Conservation (phyloP, 768 basidiomycete genomes). For the Clitopilus passeckerianus region DNA sequence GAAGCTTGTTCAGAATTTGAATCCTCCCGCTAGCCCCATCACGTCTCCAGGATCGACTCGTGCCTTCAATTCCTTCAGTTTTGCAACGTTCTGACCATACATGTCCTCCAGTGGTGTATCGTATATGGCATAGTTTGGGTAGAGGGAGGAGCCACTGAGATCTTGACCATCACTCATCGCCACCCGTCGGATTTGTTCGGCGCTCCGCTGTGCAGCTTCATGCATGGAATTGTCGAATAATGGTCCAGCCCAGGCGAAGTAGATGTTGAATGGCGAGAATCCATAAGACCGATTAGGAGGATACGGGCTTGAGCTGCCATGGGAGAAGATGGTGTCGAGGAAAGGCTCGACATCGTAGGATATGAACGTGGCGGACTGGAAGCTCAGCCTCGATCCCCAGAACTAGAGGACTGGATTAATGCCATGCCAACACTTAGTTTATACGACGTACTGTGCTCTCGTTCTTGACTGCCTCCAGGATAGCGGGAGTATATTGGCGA, state of each 20-base stretch:
- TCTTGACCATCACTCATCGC: constrained; percentile 35
- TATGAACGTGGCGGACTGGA: constrained; percentile 28
- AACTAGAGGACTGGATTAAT: constrained; percentile 23
- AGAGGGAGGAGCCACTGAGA: constrained; percentile 30
- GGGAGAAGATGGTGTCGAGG: constrained; percentile 33
- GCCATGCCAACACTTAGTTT: constrained; percentile 9
- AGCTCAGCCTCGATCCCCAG: constrained; percentile 33
- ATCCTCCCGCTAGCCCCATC: constrained; percentile 68
- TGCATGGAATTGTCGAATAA: constrained; percentile 31
- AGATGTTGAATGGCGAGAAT: constrained; percentile 42
- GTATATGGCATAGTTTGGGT: constrained; percentile 57
- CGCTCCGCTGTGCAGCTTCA: constrained; percentile 29
- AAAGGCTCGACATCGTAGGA: constrained; percentile 51
- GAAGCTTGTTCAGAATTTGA: constrained; percentile 51
- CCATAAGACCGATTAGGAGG: constrained; percentile 33
- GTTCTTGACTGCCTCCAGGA: constrained; percentile 38
- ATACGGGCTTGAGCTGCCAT: constrained; percentile 42
- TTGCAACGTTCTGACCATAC: constrained; percentile 44
- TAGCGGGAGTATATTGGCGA: constrained; percentile 22
- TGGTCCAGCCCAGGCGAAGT: constrained; percentile 37
- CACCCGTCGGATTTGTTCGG: constrained; percentile 30
- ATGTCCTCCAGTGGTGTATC: constrained; percentile 46
- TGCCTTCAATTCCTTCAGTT: constrained; percentile 33
- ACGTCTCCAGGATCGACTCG: constrained; percentile 51
- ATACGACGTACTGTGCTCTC: constrained; percentile 34